Conservation (phyloP, 192 early-diverging fungal species). For the Mortierella hygrophila region DNA sequence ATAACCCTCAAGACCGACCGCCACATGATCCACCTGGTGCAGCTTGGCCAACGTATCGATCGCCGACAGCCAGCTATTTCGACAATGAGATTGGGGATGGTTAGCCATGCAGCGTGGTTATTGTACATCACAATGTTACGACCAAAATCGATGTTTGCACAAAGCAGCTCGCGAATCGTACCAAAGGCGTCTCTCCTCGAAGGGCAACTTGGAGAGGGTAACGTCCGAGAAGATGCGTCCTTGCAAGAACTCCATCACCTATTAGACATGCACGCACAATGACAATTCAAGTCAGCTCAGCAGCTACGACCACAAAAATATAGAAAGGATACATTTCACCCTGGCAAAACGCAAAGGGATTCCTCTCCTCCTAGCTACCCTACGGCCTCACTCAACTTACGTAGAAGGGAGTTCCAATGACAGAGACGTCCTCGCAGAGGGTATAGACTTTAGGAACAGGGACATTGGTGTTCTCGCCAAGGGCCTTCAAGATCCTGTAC, state of each 20-base stretch:
- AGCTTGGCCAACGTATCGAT: constrained; percentile 84
- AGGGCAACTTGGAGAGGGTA: constrained; percentile 66
- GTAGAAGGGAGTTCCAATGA: constrained; percentile 96
- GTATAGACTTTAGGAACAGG: constrained; percentile 92
- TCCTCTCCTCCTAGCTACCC: background rate
- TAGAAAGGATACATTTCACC: background rate
- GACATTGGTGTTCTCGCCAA: constrained; percentile 78
- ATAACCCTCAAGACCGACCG: constrained; percentile 78
- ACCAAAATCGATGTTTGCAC: background rate
- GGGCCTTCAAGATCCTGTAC: constrained; percentile 82
- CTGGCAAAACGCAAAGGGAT: background rate
- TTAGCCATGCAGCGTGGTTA: background rate
- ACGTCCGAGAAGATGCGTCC: constrained; percentile 88
- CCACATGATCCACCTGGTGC: constrained; percentile 77
- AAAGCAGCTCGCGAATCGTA: constrained; percentile 30
- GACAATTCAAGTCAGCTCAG: background rate
- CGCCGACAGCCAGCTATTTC: constrained; percentile 72
- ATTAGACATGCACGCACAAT: background rate
- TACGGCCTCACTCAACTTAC: constrained; percentile 52
- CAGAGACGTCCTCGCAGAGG: constrained; percentile 87
- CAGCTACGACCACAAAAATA: background rate
- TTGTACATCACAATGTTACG: background rate
- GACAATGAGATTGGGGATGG: background rate
- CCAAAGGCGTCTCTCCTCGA: constrained; percentile 67
- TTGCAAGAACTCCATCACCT: constrained; percentile 94